Conservation (phyloP, 2,329 filamentous ascomycete species). For the Trichoderma pleuroti region DNA sequence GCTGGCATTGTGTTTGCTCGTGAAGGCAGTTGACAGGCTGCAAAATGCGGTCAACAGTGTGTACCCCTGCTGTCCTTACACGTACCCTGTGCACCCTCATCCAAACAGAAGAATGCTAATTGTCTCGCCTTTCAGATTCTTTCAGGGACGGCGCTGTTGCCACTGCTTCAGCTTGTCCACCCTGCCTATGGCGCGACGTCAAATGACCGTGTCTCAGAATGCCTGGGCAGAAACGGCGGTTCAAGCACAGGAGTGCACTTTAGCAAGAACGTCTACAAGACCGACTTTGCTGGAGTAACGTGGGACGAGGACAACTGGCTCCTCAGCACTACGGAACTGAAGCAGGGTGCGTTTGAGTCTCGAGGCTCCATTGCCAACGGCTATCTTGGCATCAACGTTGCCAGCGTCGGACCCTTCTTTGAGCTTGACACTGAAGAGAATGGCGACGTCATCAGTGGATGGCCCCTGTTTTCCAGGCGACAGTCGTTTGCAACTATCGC, state of each 20-base stretch:
- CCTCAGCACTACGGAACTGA: constrained; percentile 25
- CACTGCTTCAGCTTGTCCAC: constrained; percentile 2
- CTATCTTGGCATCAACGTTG: constrained; percentile 29
- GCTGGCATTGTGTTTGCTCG: background rate
- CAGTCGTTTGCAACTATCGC: constrained; percentile 65
- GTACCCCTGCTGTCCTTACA: background rate
- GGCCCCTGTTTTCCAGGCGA: constrained; percentile 62
- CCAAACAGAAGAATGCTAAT: background rate
- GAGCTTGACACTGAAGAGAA: constrained; percentile 25
- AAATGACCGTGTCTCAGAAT: background rate
- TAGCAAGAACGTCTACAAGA: constrained; percentile 23
- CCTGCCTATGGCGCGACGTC: background rate
- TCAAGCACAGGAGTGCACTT: background rate
- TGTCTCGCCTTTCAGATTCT: background rate
- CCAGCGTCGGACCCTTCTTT: constrained; percentile 29
- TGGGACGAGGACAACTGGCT: constrained; percentile 30
- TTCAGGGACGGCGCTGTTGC: background rate
- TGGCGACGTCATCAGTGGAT: constrained; percentile 52
- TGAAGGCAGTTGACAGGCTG: background rate
- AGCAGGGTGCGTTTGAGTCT: constrained; percentile 29
- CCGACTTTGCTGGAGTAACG: constrained; percentile 27
- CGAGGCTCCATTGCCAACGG: constrained; percentile 31
- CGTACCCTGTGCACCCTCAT: background rate
- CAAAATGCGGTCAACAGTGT: constrained; percentile 14
- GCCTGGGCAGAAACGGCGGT: background rate